Base-by-base conservation (phyloP, 495 filamentous ascomycete species). In the Acidiella bohemica region DNA sequence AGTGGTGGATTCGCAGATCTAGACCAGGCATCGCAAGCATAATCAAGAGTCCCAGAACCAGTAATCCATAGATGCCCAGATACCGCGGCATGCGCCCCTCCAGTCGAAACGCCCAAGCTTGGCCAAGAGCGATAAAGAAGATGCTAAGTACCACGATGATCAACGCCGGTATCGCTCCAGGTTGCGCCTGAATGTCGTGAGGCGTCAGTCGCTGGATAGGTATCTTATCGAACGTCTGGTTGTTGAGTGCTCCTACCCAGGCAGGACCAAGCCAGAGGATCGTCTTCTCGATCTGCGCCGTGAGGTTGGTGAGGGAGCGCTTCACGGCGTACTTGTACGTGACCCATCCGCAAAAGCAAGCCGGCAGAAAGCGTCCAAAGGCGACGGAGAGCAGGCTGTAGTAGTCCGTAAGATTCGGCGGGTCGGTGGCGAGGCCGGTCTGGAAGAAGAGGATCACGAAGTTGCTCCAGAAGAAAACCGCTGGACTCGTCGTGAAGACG, bases 1-100 rank as follows among this genome's bases (percentile, higher is more conserved):
- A 97, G 54, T 97, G 90, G 52, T 96, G 92, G 41, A 96, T 86
- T 9, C 90, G 72, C 34, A 97, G 71, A 33, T 72, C 79, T n/a
- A 93, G 75, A n/a, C 72, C 72, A 0, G 90, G 86, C 9, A 94
- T 60, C 0, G 74, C 67, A 0, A 86, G 65, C 29, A 82, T 67
- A 41, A 65, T 42, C 10, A 71, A 38, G 4, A 78, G 46, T 21
- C 47, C 42, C 8, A 41, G 41, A 12, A 56, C 59, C 35, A 76
- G 54, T 36, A 68, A 47, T 17, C 53, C 65, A 46, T 96, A 97
- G 7, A 95, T 34, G 30, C 42, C 47, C 10, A 65, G 57, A 41
- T 60, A 65, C 5, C 47, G 49, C 30, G 58, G 61, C 37, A 65
- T 55, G 20, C 60, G 57, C 16, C 61, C 61, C 41, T 65, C 61